Base-by-base conservation (phyloP, 2,329 filamentous ascomycete genomes). In the Apiospora marii region DNA sequence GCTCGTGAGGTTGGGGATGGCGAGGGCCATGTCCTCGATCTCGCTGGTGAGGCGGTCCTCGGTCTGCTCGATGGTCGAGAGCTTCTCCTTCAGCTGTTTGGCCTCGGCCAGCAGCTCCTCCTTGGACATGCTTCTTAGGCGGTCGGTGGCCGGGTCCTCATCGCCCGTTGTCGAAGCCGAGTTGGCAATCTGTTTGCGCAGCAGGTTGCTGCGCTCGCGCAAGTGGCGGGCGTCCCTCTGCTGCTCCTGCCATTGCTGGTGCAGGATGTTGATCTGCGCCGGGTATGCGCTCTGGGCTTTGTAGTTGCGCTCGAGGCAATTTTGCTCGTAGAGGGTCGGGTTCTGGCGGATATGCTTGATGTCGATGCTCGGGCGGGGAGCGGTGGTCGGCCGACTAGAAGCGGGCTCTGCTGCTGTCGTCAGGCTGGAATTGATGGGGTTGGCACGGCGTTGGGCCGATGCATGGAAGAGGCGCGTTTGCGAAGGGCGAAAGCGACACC, bases 301-400 rank as follows among this genome's bases (percentile, higher is more conserved):
- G 84, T 98, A 98, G 82, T 98, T 98, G 77, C 96, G 91, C 76
- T 95, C 92, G 73, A 92, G 81, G 83, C 94, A 97, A 80, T 97
- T 98, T 76, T 92, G 87, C 77, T 93, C 89, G 85, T 98, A 93
- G 22, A 97, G 87, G 19, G 92, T 90, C 22, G 93, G 90, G 82
- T 97, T 93, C 79, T 94, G 89, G 72, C 95, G 95, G 81, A 99
- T 98, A 84, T 96, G 92, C 82, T 94, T 96, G 80, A 97, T 88
- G 84, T 98, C 93, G 76, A 97, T 88, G 67, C 89, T 89, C 37
- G 94, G 90, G 81, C 94, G 96, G 14, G 94, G 95, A 19, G 94
- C 95, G 70, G 89, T 92, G 1, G 92, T 87, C 5, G 93, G 93
- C 49, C 92, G 87, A 72, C 81, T 82, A 64, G 73, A 71, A 67